Base-by-base conservation (phyloP, 2,329 filamentous ascomycete genomes). In the Fusarium staphyleae region DNA sequence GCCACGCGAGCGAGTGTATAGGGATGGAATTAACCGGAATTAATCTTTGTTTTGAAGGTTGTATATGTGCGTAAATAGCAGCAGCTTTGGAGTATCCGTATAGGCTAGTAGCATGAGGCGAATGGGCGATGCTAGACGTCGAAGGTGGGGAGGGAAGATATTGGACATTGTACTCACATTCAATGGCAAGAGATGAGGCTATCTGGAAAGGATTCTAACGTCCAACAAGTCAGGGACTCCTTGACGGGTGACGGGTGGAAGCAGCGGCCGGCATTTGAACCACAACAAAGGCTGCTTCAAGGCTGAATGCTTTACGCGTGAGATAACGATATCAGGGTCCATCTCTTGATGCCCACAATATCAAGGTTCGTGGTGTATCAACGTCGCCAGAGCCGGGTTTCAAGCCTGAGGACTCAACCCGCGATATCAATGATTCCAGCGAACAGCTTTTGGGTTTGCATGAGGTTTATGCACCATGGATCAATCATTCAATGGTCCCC, bases 1-100 rank as follows among this genome's bases (percentile, higher is more conserved):
- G 45, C 32, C 10, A 24, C 49, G 36, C 28, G 52, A 36, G 56
- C 53, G 42, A 65, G 52, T 33, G 45, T 52, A 22, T 65, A 54
- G 66, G 29, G 9, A 24, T 47, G 24, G 16, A 49, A 29, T 34
- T 28, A 14, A 15, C 36, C 22, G 14, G 55, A 14, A 19, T 28
- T 53, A 48, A 58, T 63, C 35, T 51, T 24, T 47, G 34, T 45
- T 26, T 55, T 44, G 33, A 44, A 35, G 36, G 22, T 13, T 45
- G 15, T 30, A 18, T 14, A 46, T 45, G 42, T 42, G 35, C 34
- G 45, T 49, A 29, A n/a, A 16, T 11, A 52, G 36, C 13, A 52
- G 26, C 41, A 46, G 57, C 51, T 46, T 57, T 34, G 41, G 47
- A 37, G 47, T 48, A 47, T 60, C 24, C 14, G 40, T 50, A 44